Evolutionary conservation across 768 basidiomycete genomes (phyloP), one percentile per base, ranked within the genome.

Genomic region (Coprinopsis strossmayeri): DNA sequence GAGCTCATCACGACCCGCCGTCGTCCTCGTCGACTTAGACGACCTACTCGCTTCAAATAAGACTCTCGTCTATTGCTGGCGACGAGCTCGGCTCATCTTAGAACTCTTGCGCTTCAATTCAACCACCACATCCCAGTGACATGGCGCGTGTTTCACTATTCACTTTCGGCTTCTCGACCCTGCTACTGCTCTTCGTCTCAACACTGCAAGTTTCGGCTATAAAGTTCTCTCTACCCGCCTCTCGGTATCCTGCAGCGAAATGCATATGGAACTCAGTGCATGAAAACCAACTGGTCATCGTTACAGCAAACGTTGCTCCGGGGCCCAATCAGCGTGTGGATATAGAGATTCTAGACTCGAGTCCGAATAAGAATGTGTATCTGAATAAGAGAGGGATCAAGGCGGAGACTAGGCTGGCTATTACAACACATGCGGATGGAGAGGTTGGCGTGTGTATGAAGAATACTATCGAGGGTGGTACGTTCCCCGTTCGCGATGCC

Each of bases 251-350:
- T 0, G 68, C 73, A 23, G 60, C 77, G 55, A 93, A 91, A 67
- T 97, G 95, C 67, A 84, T 98, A 49, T 99, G 96, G 96, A 96
- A 99, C 63, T 72, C 86, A 20, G 95, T 84, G 7, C 88, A 93
- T 59, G 68, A 76, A 4, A 83, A 91, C 58, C 78, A 90, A 4
- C 84, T 98, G 28, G 91, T 97, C 61, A 91, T 99, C 58, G 92
- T 96, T 56, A 97, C 95, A 0, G 93, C 95, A 37, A 95, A 96
- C 61, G 85, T 95, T 25, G 83, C 84, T 0, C 76, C 84, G 0
- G 87, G 86, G 0, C 66, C 67, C 0, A 73, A 77, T 57, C 93
- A 95, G 67, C 80, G 92, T 18, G 75, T 94, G 28, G 96, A 99
- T 72, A 77, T 99, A 55, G 92, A 97, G 62, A 92, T 99, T 53